These are phyloP conservation scores for Diplodia intermedia DNA, from an alignment of 2,329 filamentous ascomycete genomes.

Conservation along the genomic window DNA sequence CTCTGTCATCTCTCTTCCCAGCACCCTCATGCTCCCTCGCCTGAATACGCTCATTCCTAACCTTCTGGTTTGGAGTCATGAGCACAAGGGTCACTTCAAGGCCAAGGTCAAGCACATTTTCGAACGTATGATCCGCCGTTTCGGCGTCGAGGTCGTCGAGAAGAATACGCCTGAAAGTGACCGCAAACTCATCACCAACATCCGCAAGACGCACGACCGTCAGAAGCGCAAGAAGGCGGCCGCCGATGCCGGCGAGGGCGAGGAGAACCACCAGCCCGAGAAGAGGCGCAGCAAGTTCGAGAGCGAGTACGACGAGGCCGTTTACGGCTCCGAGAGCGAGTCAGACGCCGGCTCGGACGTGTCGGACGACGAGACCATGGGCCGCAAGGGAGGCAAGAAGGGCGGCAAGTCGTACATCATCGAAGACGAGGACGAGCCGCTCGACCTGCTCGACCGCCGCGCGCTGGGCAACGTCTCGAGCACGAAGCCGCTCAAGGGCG, in stretches of 20 bases:
- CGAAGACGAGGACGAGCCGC: slow-evolving; percentile 91
- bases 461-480: slow-evolving; percentile 92
- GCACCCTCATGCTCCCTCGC: slow-evolving; percentile 77
- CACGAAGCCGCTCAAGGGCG: slow-evolving; percentile 75
- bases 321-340: slow-evolving; percentile 73
- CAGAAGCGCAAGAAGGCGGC: slow-evolving; percentile 86
- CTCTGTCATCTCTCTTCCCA: slow-evolving; percentile 83
- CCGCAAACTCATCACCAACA: slow-evolving; percentile 89
- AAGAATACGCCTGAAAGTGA: slow-evolving; percentile 83
- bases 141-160: slow-evolving; percentile 82
- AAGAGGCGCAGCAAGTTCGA: slow-evolving; percentile 72
- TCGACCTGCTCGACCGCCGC: slow-evolving; percentile 88
- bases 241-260: slow-evolving; percentile 53
- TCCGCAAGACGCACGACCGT: slow-evolving; percentile 92
- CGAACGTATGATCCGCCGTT: slow-evolving; percentile 90
- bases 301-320: slow-evolving; percentile 94
- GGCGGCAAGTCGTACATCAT: slow-evolving; percentile 80
- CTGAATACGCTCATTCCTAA: slow-evolving; percentile 83
- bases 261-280: slow-evolving; percentile 39
- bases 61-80: slow-evolving; percentile 93
- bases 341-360: slow-evolving; percentile 64
- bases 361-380: slow-evolving; percentile 64
- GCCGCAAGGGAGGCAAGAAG: slow-evolving; percentile 57
- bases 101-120: slow-evolving; percentile 98
- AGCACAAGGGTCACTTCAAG: slow-evolving; percentile 97